Base-by-base conservation (phyloP, 805 yeast genomes). In the Alloascoidea hylecoeti region DNA sequence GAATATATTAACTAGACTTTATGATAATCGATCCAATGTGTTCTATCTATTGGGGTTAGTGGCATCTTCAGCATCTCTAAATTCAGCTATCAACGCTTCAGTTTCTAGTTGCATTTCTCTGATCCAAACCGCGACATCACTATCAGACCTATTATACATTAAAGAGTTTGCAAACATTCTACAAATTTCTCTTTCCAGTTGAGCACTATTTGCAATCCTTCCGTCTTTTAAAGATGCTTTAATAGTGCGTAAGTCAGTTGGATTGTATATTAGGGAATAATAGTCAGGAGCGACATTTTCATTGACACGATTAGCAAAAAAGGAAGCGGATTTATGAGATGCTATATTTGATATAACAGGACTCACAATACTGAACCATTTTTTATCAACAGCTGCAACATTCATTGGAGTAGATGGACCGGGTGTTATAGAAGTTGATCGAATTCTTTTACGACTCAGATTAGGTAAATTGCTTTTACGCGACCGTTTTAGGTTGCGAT, bases 101-200 rank as follows among this genome's bases (percentile, higher is more conserved):
- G 78, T 72, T 37, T 80, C 92, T 33, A 63, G 58, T 59, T 72
- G 75, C 89, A 83, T 80, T 45, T 74, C 82, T 43, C 67, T 59
- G 1, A 85, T 71, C 67, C 82, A 68, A 28, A 57, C 53, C 34
- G 70, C 72, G 42, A 79, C 64, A 39, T 77, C 84, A 17, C 75
- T 70, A 42, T 69, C 74, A 43, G 72, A 65, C 46, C 70, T 70
- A 53, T 83, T 82, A 57, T 76, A 83, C 92, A 83, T 83, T 14
- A 82, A 68, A 14, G 89, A 83, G 53, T 83, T 83, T 38, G 89
- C 79, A 57, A 78, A 80, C 92, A 83, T 80, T 42, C 77, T 60
- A 60, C 77, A 66, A 34, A 83, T 61, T 43, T 78, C 83, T 37
- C 79, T 60, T 46, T 82, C 84, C 16, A 83, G 58, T 41, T 77